Evolutionary conservation across 176 grass and related monocot genomes (phyloP).

Genomic region (Rhynchospora tenuis): DNA sequence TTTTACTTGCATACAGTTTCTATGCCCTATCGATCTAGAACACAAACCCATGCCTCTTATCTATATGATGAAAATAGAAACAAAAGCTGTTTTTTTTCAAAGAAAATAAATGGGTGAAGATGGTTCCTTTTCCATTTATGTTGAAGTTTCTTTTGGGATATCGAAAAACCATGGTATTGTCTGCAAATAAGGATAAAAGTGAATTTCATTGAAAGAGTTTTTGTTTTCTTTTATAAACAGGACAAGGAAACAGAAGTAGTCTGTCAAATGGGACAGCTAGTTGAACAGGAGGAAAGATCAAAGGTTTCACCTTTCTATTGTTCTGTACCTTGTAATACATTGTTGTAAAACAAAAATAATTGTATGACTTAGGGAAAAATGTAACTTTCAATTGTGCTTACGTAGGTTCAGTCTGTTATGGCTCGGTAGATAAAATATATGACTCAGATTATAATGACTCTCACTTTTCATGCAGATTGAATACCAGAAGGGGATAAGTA

Average conservation of each 20-base stretch:
- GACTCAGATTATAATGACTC: constrained; percentile 7
- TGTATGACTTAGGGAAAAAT: background rate
- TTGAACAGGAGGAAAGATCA: constrained; percentile 62
- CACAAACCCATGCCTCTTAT: background rate
- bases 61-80: background rate
- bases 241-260: constrained; percentile 74
- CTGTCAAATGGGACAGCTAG: constrained; percentile 44
- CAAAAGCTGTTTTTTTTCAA: background rate
- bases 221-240: constrained; percentile 26
- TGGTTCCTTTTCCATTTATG: background rate
- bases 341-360: background rate
- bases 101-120: background rate
- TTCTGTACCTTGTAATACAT: background rate
- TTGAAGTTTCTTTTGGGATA: background rate
- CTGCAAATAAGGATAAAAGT: background rate
- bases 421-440: background rate
- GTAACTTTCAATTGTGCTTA: background rate
- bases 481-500: constrained; percentile 77
- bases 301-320: constrained; percentile 30
- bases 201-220: constrained; percentile 6
- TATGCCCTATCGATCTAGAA: background rate
- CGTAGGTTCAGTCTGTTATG: background rate
- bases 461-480: constrained; percentile 40
- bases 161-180: background rate
- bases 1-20: background rate